A percentile compares a stretch with the other conserved stretches of the same genome.
Conservation (phyloP, 345 rosid species). For the Adansonia digitata region DNA sequence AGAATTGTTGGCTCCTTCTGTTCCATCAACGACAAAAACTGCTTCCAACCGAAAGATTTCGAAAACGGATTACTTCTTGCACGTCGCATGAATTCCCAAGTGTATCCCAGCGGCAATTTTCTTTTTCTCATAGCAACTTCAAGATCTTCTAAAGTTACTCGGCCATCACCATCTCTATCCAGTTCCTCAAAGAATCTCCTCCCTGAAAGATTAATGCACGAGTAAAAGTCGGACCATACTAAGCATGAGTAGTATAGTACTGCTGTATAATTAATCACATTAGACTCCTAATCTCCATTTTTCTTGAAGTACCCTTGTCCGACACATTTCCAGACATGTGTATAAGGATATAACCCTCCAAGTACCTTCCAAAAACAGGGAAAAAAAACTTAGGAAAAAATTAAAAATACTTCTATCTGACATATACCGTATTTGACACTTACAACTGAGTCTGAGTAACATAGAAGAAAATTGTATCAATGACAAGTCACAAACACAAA, state of each 20-base stretch:
- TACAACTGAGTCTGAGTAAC: too few relatives aligned
- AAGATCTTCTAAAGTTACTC: constrained; percentile 89
- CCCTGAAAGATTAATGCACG: constrained; percentile 38
- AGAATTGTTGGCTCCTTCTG: constrained; percentile 95
- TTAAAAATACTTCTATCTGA: too few relatives aligned
- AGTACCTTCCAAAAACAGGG: too few relatives aligned
- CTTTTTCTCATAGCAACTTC: constrained; percentile 91
- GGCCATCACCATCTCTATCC: constrained; percentile 97
- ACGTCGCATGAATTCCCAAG: constrained; percentile 80
- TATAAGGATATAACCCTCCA: too few relatives aligned
- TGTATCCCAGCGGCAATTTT: constrained; percentile 76
- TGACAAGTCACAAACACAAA: not conserved
- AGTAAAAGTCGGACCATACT: not conserved
- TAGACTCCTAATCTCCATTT: too few relatives aligned
- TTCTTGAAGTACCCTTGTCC: too few relatives aligned
- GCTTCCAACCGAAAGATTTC: constrained; percentile 97
- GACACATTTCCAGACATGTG: too few relatives aligned
- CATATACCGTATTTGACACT: too few relatives aligned
- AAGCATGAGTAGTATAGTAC: not conserved
- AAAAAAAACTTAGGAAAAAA: too few relatives aligned
- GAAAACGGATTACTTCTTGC: constrained; percentile 86
- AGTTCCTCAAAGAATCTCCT: constrained; percentile 94
- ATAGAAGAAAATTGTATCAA: too few relatives aligned
- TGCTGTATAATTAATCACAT: not conserved
- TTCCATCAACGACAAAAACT: constrained; percentile 95